Evolutionary conservation across 257 asterid species (phyloP).

Genomic region (Phtheirospermum japonicum): DNA sequence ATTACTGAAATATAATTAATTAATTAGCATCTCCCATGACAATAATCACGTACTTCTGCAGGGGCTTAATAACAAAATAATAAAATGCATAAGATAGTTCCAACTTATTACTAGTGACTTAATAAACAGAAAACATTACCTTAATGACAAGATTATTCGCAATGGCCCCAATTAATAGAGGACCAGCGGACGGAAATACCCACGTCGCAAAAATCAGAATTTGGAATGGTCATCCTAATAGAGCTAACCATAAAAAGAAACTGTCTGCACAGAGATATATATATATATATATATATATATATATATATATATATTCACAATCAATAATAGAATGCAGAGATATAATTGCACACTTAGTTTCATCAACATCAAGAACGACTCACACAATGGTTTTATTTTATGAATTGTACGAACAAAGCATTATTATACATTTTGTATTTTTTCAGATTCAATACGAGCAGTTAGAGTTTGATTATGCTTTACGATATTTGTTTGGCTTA

Average conservation of each 20-base stretch:
- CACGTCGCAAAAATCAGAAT: slow-evolving; percentile 71
- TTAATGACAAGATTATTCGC: slow-evolving; percentile 88
- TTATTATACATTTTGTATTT: too few species aligned
- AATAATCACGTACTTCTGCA: too few species aligned
- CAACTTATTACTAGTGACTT: not conserved
- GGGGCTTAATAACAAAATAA: too few species aligned
- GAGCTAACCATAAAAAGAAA: slow-evolving; percentile 92
- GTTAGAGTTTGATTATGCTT: not conserved
- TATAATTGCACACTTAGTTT: too few species aligned
- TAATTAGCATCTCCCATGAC: too few species aligned
- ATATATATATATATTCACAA: slow-evolving; percentile 16
- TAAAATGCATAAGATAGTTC: too few species aligned
- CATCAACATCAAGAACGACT: too few species aligned
- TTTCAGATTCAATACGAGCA: not conserved
- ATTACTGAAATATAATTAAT: too few species aligned
- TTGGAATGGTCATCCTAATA: slow-evolving; percentile 94
- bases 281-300: too few species aligned
- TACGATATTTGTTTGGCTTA: slow-evolving; percentile 32
- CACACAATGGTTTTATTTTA: too few species aligned
- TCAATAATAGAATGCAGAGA: slow-evolving; percentile 17
- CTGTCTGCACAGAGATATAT: slow-evolving; percentile 67
- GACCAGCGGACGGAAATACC: slow-evolving; percentile 96
- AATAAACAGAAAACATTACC: slow-evolving; percentile 42
- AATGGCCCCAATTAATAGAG: slow-evolving; percentile 77
- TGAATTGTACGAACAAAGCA: too few species aligned